phyloP scores from a whole-genome alignment of 208 protist species.

The Trypanosoma lewisi region DNA sequence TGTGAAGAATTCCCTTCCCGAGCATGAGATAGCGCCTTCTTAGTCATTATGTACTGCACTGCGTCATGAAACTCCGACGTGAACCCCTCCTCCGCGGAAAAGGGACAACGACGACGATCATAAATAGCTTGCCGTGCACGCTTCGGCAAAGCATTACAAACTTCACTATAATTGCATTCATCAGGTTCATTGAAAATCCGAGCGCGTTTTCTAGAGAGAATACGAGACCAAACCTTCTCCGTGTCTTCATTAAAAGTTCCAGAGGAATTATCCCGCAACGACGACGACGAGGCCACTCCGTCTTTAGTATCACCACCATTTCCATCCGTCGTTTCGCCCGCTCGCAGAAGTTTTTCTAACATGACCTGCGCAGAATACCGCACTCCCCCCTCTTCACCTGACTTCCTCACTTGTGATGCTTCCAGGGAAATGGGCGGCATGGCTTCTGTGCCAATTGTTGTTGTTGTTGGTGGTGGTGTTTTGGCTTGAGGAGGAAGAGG shows the following conservation, averaged over 20 bases:
- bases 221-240: not conserved
- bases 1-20: not conserved
- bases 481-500: no score
- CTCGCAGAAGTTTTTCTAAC: constrained; percentile 12
- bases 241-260: not conserved
- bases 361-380: constrained; percentile 2
- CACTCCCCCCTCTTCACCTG: not conserved
- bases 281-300: not conserved
- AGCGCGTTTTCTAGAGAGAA: constrained; percentile 11
- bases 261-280: not conserved
- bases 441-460: not conserved
- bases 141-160: constrained; percentile 3
- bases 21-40: constrained; percentile 28
- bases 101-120: constrained; percentile 46
- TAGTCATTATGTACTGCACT: constrained; percentile 44
- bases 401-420: not conserved
- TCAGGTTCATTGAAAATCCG: not conserved
- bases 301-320: not conserved
- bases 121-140: constrained; percentile 46
- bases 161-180: not conserved
- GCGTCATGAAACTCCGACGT: constrained; percentile 33
- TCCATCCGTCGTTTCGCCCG: not conserved
- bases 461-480: no score
- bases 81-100: constrained; percentile 40
- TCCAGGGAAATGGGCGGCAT: not conserved